A percentile compares a stretch with the other conserved stretches of the same genome.
phyloP scores from a whole-genome alignment of 73 alveolate genomes.

The Tetrahymena malaccensis region DNA sequence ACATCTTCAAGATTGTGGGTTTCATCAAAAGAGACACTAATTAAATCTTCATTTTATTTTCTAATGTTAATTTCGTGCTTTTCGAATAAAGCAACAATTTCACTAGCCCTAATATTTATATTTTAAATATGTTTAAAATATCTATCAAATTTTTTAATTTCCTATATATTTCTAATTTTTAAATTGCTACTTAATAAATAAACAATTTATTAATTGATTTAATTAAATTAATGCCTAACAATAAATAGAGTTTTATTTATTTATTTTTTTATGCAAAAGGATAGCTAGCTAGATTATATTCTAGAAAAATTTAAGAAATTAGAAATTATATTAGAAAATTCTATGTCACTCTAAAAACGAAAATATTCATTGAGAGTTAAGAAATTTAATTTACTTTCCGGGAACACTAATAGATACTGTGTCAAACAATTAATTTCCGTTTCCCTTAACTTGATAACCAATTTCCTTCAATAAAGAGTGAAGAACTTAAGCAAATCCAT shows the following conservation, averaged over 20 bases:
- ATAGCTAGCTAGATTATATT: background rate
- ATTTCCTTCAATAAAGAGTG: slow-evolving; percentile 5
- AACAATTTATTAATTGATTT: no score
- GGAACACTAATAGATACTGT: slow-evolving; percentile 29
- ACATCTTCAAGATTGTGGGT: slow-evolving; percentile 62
- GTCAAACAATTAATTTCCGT: slow-evolving; percentile 45
- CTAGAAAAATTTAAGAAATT: background rate
- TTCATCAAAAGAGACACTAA: slow-evolving; percentile 73
- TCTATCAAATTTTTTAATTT: background rate
- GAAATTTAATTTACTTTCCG: slow-evolving; percentile 9
- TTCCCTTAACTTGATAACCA: slow-evolving; percentile 31
- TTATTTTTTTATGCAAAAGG: no score
- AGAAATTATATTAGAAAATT: background rate
- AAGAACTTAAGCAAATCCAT: slow-evolving; percentile 39
- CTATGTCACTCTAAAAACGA: background rate
- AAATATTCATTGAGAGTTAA: slow-evolving; percentile 5
- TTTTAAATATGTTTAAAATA: background rate
- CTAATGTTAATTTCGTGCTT: slow-evolving; percentile 66
- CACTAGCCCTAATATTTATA: background rate
- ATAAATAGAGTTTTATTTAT: no score
- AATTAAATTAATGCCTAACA: no score
- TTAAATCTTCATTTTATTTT: slow-evolving; percentile 17
- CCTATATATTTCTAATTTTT: background rate
- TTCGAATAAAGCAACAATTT: background rate
- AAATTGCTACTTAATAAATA: no score